phyloP scores from a whole-genome alignment of 2,329 filamentous ascomycete genomes.

The Botrytis fragariae region DNA sequence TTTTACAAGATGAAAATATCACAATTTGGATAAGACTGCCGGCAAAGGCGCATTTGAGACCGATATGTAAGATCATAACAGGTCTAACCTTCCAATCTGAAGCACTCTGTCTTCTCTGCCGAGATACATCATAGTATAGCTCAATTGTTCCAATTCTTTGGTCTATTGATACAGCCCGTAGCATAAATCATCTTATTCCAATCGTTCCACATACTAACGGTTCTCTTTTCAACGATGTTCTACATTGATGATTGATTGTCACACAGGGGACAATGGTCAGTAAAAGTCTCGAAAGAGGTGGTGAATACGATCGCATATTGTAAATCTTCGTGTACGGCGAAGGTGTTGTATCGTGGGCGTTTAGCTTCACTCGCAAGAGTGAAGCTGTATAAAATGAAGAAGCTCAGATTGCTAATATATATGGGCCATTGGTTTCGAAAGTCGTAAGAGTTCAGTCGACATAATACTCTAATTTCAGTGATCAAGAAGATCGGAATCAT shows the following conservation, averaged over 20 bases:
- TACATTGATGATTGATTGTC: not conserved
- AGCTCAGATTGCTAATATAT: not conserved
- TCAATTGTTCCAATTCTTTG: not conserved
- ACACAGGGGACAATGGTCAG: not conserved
- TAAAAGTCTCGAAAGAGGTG: not conserved
- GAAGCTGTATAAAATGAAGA: not conserved
- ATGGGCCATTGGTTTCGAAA: not conserved
- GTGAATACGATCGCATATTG: not conserved
- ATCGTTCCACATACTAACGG: not conserved
- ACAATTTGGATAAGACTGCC: no score
- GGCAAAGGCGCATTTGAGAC: not conserved
- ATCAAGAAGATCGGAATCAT: not conserved
- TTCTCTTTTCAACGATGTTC: not conserved
- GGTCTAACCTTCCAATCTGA: not conserved
- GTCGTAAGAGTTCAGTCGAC: not conserved
- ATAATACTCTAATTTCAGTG: not conserved
- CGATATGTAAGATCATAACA: not conserved
- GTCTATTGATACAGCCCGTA: not conserved
- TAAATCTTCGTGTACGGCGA: not conserved
- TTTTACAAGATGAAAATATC: not conserved
- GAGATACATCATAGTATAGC: not conserved
- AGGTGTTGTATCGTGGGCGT: not conserved
- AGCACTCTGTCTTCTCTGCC: not conserved
- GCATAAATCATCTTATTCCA: no score
- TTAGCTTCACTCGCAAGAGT: no score